Base-by-base conservation (phyloP, 345 rosid genomes). In the Clarkia xantiana region DNA sequence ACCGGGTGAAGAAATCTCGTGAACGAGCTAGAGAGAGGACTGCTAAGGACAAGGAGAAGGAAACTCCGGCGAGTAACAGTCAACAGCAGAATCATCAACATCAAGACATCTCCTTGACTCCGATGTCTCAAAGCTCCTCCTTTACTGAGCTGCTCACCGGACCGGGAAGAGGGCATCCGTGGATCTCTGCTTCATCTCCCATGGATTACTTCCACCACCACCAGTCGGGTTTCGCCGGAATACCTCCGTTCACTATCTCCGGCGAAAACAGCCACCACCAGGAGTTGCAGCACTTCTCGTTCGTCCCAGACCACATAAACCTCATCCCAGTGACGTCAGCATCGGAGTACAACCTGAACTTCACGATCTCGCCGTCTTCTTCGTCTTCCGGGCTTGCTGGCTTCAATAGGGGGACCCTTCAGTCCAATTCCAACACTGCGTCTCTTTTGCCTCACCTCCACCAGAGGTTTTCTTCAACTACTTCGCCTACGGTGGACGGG, bases 361-460 rank as follows among this genome's bases (percentile, higher is more conserved):
- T 86, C 77, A 80, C 84, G 3, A 80, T 86, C 60, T 76, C 96
- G 6, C 36, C 62, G 34, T 29, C 36, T 42, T 58, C 62, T 16
- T 51, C 45, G 29, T 64, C 96, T 54, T 44, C 65, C 2, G 65
- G 65, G 59, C 58, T 60, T 47, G 70, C 78, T 41, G 61, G 67
- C 73, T 79, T 79, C 81, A 81, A 84, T 52, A 86, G 98, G 98
- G 96, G 98, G 96, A 84, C 98, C 98, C 98, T 91, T 91, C 98
- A 91, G 98, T 91, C 98, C 98, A 91, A 91, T 91, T 71, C 36
- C 36, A 29, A 29, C 7, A 29, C 36, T 29, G 36, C 36, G 36
- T 29, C 36, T 29, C 36, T 29, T 29, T 29, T 77, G 45, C 75
- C 81, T 57, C 72, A 65, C 60, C 74, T 63, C 59, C 96, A 79